phyloP scores from a whole-genome alignment of 1,284 basidiomycete genomes.

The Limonomyces culmigenus region DNA sequence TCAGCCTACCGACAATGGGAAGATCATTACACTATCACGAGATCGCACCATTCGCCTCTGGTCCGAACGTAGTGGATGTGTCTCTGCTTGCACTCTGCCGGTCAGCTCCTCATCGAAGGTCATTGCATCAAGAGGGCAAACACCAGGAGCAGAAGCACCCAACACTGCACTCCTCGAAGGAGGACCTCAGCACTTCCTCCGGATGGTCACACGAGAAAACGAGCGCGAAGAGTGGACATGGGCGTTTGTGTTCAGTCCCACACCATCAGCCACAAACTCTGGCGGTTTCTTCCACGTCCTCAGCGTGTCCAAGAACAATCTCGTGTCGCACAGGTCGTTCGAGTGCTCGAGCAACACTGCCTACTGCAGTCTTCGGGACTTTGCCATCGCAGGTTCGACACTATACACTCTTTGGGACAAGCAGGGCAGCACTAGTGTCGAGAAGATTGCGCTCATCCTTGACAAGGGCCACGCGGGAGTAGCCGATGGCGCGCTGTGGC shows the following conservation, averaged over 20 bases:
- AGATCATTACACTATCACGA: slow-evolving; percentile 76
- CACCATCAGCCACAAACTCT: slow-evolving; percentile 36
- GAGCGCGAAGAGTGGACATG: slow-evolving; percentile 25
- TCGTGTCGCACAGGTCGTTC: slow-evolving; percentile 36
- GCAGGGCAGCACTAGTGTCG: slow-evolving; percentile 58
- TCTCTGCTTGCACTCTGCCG: slow-evolving; percentile 36
- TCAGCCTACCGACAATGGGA: slow-evolving; percentile 52
- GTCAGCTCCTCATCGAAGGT: slow-evolving; percentile 18
- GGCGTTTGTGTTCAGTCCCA: slow-evolving; percentile 51
- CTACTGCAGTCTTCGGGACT: slow-evolving; percentile 62
- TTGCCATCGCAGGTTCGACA: slow-evolving; percentile 32
- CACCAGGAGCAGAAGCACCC: slow-evolving; percentile 14
- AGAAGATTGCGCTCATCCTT: slow-evolving; percentile 30
- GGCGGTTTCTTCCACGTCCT: slow-evolving; percentile 60
- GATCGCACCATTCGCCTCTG: slow-evolving; percentile 76
- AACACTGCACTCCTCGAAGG: slow-evolving; percentile 30
- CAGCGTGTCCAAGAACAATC: slow-evolving; percentile 31
- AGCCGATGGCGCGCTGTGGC: slow-evolving; percentile 28
- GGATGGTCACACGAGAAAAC: slow-evolving; percentile 25
- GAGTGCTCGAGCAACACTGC: slow-evolving; percentile 39
- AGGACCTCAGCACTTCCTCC: slow-evolving; percentile 39
- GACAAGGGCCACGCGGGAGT: slow-evolving; percentile 14
- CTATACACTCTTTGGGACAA: slow-evolving; percentile 61
- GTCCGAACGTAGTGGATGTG: slow-evolving; percentile 55
- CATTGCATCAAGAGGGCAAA: slow-evolving; percentile 13